These are phyloP conservation scores for Cadophora sp. DNA, from an alignment of 2,329 filamentous ascomycete genomes.

Conservation along the genomic window DNA sequence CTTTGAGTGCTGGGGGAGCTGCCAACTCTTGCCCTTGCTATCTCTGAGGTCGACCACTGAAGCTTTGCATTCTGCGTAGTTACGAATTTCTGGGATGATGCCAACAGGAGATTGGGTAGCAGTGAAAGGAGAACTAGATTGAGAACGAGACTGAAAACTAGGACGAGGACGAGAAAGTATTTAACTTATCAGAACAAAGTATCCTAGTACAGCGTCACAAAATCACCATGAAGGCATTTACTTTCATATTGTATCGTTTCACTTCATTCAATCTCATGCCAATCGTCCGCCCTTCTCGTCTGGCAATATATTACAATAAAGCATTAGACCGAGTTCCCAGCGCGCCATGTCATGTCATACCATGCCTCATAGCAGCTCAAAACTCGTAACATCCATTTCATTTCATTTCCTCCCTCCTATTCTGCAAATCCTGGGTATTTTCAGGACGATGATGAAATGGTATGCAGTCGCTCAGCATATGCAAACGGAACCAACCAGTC, in stretches of 20 bases:
- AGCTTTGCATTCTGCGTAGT: too few species aligned
- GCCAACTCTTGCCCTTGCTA: too few species aligned
- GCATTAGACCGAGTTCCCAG: slow-evolving; percentile 25
- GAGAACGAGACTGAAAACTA: too few species aligned
- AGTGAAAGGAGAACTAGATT: too few species aligned
- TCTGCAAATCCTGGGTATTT: not conserved
- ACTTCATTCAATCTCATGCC: not conserved
- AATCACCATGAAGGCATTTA: not conserved
- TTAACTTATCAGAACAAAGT: too few species aligned
- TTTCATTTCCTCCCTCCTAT: not conserved
- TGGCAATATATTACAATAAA: slow-evolving; percentile 32
- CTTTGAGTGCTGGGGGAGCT: too few species aligned
- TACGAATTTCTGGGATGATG: too few species aligned
- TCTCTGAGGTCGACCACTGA: too few species aligned
- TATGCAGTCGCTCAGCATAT: slow-evolving; percentile 5
- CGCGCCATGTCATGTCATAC: not conserved
- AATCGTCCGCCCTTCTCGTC: slow-evolving; percentile 6
- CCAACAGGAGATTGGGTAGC: too few species aligned
- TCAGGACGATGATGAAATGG: not conserved
- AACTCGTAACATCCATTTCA: not conserved
- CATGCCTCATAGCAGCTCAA: not conserved
- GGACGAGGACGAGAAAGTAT: not conserved
- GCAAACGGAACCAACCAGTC: slow-evolving; percentile 1
- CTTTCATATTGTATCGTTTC: not conserved
- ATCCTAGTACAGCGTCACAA: not conserved